phyloP scores from a whole-genome alignment of 257 asterid genomes.

The Capsicum pubescens region DNA sequence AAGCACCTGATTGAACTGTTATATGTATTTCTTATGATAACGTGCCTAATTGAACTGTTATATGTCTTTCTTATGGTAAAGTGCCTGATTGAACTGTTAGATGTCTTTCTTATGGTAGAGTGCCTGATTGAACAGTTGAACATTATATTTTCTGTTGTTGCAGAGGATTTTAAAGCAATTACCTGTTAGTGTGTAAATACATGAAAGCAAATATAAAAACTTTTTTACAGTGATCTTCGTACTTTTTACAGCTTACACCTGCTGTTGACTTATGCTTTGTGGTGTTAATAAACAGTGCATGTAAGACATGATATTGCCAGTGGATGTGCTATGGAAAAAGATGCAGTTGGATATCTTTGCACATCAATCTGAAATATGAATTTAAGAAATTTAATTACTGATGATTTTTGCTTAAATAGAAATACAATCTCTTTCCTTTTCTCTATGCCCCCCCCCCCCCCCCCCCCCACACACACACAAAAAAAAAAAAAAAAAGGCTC shows the following conservation, averaged over 20 bases:
- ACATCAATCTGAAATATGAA: background rate
- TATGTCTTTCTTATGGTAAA: background rate
- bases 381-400: background rate
- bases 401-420: too few relatives aligned
- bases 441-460: too few relatives aligned
- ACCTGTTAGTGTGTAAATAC: background rate
- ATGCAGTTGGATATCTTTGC: background rate
- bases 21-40: background rate
- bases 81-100: background rate
- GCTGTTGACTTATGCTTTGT: background rate
- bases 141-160: background rate
- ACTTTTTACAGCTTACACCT: background rate
- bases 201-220: background rate
- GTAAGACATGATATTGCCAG: slow-evolving; percentile 10
- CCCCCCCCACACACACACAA: too few relatives aligned
- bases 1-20: background rate
- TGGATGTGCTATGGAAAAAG: background rate
- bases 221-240: background rate
- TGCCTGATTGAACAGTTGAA: too few relatives aligned
- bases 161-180: slow-evolving; percentile 1
- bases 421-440: too few relatives aligned
- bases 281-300: background rate
- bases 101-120: too few relatives aligned
- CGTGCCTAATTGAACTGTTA: background rate
- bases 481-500: too few relatives aligned